These are phyloP conservation scores for Eutrema japonicum DNA, from an alignment of 345 rosid species.

Conservation along the genomic window DNA sequence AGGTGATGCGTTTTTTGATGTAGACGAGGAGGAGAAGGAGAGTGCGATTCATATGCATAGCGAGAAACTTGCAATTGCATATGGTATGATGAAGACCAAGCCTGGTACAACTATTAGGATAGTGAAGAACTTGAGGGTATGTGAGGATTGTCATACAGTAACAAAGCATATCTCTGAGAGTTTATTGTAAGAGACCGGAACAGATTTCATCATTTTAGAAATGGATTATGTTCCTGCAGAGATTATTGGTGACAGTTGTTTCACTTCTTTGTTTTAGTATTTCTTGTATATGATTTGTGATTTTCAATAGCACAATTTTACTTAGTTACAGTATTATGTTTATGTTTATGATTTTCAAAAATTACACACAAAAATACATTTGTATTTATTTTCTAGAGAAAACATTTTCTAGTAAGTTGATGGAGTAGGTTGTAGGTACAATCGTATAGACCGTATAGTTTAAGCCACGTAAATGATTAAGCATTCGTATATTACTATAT, in stretches of 20 bases:
- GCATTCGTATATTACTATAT: not conserved
- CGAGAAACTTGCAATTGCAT: slow-evolving; percentile 79
- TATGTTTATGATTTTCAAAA: not conserved
- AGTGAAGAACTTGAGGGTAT: slow-evolving; percentile 79
- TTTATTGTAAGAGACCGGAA: slow-evolving; percentile 75
- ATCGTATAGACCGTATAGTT: not conserved
- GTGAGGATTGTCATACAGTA: slow-evolving; percentile 74
- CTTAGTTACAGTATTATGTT: no score
- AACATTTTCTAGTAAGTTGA: not conserved
- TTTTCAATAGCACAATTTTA: not conserved
- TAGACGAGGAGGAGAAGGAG: slow-evolving; percentile 83
- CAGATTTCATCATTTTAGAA: slow-evolving; percentile 75
- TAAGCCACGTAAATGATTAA: not conserved
- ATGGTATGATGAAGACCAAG: slow-evolving; percentile 58
- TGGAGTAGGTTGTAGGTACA: not conserved
- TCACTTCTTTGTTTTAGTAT: slow-evolving; percentile 7
- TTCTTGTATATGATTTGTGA: slow-evolving; percentile 8
- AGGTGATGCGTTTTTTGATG: slow-evolving; percentile 61
- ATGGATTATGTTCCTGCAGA: slow-evolving; percentile 71
- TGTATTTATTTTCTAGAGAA: not conserved
- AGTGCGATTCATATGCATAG: slow-evolving; percentile 62
- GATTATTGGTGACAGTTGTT: slow-evolving; percentile 62
- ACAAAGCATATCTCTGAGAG: slow-evolving; percentile 72
- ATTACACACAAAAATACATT: not conserved
- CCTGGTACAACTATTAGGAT: slow-evolving; percentile 49